Conservation (phyloP, 1,284 basidiomycete species). For the Sanghuangporus weigelae region DNA sequence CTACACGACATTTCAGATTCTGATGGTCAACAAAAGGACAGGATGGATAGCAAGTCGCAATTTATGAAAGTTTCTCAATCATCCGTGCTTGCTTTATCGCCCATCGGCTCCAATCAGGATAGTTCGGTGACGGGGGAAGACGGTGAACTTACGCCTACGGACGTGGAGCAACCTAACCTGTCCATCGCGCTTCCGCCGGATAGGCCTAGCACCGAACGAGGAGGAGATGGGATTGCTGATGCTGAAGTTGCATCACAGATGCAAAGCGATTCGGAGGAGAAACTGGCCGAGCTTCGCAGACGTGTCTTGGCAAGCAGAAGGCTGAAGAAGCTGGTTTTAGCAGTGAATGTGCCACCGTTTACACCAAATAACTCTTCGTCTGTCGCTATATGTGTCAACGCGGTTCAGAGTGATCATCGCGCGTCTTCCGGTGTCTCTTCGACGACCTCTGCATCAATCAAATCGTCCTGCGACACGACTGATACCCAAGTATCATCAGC, state of each 20-base stretch:
- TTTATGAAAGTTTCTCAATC: too few relatives aligned
- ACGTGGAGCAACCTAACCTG: background rate
- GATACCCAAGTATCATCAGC: background rate
- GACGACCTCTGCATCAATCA: background rate
- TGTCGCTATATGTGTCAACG: background rate
- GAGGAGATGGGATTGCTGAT: background rate
- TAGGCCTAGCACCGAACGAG: background rate
- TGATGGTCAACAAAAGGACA: too few relatives aligned
- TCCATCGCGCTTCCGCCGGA: background rate
- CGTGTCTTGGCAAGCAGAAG: slow-evolving; percentile 11
- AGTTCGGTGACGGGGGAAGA: background rate
- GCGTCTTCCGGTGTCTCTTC: background rate
- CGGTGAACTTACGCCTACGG: background rate
- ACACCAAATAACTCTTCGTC: background rate
- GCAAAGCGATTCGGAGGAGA: background rate
- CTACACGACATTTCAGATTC: too few relatives aligned
- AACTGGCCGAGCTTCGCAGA: slow-evolving; percentile 2
- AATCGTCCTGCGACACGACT: background rate
- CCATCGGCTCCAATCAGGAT: background rate
- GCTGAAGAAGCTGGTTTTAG: background rate
- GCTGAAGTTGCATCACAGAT: background rate
- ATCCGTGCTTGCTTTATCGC: background rate
- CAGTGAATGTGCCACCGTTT: background rate
- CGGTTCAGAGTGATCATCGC: background rate
- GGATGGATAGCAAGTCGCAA: too few relatives aligned